These are phyloP conservation scores for Drechslerella coelobrocha DNA, from an alignment of 2,329 filamentous ascomycete species.

Conservation along the genomic window DNA sequence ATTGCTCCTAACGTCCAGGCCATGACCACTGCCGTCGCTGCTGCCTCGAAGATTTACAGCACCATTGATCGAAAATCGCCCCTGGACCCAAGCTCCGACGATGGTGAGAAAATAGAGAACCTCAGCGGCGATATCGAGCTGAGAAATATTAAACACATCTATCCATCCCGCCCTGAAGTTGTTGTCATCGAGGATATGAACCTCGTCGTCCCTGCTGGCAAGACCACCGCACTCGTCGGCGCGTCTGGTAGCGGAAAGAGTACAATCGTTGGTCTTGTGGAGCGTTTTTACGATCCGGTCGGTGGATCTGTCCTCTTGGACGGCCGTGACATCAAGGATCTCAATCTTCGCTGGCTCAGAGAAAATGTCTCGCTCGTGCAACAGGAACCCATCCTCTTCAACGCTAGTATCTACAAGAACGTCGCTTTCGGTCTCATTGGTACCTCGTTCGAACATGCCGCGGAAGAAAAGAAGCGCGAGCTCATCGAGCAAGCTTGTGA, in stretches of 20 bases:
- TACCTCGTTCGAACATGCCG: constrained; percentile 73
- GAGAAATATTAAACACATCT: constrained; percentile 85
- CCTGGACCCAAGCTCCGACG: constrained; percentile 74
- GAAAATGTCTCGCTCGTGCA: constrained; percentile 91
- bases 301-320: constrained; percentile 80
- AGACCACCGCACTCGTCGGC: constrained; percentile 90
- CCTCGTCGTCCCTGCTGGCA: constrained; percentile 81
- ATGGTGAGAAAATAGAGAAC: constrained; percentile 74
- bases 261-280: constrained; percentile 89
- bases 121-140: constrained; percentile 82
- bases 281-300: constrained; percentile 92
- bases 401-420: constrained; percentile 85
- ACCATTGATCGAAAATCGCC: constrained; percentile 90
- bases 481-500: constrained; percentile 81
- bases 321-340: constrained; percentile 76
- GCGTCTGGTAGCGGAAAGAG: constrained; percentile 94
- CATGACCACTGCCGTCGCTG: constrained; percentile 81
- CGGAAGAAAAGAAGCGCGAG: constrained; percentile 71
- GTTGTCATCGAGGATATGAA: constrained; percentile 84
- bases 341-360: constrained; percentile 89
- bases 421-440: constrained; percentile 91
- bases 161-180: constrained; percentile 90
- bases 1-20: constrained; percentile 85
- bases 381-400: constrained; percentile 90
- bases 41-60: constrained; percentile 88